Evolutionary conservation across 306 rosid genomes (phyloP).

Genomic region (Hippophae rhamnoides): DNA sequence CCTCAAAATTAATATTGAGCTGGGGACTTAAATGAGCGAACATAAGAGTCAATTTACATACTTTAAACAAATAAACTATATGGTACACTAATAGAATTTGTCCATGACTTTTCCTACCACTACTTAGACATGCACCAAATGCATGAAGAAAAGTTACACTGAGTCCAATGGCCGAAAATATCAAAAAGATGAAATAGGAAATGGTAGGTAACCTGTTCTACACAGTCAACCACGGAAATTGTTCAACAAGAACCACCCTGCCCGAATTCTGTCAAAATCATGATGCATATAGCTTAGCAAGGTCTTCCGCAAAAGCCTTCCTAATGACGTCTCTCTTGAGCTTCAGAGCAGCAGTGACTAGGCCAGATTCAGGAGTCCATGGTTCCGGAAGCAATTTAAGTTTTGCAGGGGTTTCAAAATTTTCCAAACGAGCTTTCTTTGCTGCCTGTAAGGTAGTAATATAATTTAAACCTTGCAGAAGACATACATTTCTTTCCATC

Average conservation of each 20-base stretch:
- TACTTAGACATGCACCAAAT: conserved; percentile 6
- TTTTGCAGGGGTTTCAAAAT: conserved; percentile 82
- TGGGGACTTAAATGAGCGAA: no score
- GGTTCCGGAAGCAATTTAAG: conserved; percentile 53
- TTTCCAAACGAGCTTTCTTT: conserved; percentile 65
- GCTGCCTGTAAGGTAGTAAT: conserved; percentile 52
- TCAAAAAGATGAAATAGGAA: neutral
- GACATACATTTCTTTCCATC: neutral
- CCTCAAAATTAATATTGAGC: no score
- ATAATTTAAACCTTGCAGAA: conserved; percentile 1
- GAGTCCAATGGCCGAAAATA: no score
- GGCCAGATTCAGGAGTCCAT: conserved; percentile 88
- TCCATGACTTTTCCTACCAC: conserved; percentile 12
- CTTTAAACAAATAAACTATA: no score
- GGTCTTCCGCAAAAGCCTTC: conserved; percentile 63
- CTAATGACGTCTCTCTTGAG: conserved; percentile 73
- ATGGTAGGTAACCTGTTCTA: neutral
- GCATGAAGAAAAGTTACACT: neutral
- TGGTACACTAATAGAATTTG: no score
- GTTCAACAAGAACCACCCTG: neutral
- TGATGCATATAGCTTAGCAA: conserved; percentile 42
- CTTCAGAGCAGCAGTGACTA: conserved; percentile 95
- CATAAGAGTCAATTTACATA: no score
- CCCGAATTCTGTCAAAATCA: conserved; percentile 11
- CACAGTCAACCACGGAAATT: neutral